phyloP scores from a whole-genome alignment of 164 flowering plant genomes.

The Stephania yunnanensis region DNA sequence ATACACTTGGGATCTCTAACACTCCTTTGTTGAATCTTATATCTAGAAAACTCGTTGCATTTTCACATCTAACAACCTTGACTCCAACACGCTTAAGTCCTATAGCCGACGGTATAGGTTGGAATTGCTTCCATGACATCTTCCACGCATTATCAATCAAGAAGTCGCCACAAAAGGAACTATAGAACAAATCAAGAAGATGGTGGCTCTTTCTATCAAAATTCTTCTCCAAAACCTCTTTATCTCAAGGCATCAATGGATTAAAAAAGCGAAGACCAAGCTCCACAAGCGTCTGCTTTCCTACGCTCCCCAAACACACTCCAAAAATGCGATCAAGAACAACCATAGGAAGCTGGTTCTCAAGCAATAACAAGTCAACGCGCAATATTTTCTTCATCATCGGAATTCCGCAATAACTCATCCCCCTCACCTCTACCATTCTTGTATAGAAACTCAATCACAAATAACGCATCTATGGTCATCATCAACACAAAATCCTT shows the following conservation, averaged over 20 bases:
- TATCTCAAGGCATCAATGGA: slow-evolving; percentile 1
- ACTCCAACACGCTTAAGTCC: no score
- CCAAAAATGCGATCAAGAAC: slow-evolving; percentile 1
- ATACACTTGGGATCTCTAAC: slow-evolving; percentile 25
- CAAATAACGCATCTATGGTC: slow-evolving; percentile 52
- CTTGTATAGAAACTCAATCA: slow-evolving; percentile 35
- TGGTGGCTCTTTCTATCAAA: neutral
- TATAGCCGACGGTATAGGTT: no score
- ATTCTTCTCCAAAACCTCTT: neutral
- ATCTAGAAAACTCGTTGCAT: slow-evolving; percentile 15
- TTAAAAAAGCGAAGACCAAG: slow-evolving; percentile 4
- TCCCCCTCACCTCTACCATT: neutral
- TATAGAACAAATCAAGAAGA: slow-evolving; percentile 4
- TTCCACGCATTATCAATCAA: no score
- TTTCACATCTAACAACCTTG: no score
- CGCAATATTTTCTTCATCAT: slow-evolving; percentile 35
- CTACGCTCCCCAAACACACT: neutral
- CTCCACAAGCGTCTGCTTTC: neutral
- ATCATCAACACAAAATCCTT: slow-evolving; percentile 48
- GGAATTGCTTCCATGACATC: no score
- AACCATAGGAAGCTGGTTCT: slow-evolving; percentile 47
- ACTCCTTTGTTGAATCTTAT: slow-evolving; percentile 24
- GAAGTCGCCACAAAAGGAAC: neutral
- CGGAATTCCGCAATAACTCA: slow-evolving; percentile 27
- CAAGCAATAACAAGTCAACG: slow-evolving; percentile 52